Percentiles rank a stretch among this genome's conserved stretches.
Conservation (phyloP, 352 stramenopile species). For the Elongisporangium anandrum region DNA sequence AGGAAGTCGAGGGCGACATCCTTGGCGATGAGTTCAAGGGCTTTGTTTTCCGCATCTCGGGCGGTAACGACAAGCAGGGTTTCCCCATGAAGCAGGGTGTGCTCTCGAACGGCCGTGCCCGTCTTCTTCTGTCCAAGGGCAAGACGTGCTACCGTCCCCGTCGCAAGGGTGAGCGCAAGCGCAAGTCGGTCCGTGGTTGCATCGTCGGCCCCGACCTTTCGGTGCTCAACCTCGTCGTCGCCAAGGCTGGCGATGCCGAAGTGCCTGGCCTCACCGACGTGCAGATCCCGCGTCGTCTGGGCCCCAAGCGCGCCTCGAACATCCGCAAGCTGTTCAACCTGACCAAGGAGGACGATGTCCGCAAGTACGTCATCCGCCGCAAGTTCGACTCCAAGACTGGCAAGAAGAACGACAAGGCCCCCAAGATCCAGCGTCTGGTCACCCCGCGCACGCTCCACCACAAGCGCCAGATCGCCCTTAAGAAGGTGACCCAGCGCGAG, state of each 20-base stretch:
- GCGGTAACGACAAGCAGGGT: slow-evolving; percentile 99
- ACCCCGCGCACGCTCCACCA: slow-evolving; percentile 96
- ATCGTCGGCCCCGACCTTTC: slow-evolving; percentile 99
- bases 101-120: slow-evolving; percentile 97
- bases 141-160: slow-evolving; percentile 96
- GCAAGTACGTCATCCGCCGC: slow-evolving; percentile 98
- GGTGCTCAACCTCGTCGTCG: slow-evolving; percentile 99
- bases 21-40: slow-evolving; percentile 99
- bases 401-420: slow-evolving; percentile 97
- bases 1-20: slow-evolving; percentile 98
- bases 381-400: slow-evolving; percentile 99
- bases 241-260: slow-evolving; percentile 96
- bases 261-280: slow-evolving; percentile 98
- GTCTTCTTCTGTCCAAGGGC: slow-evolving; percentile 97
- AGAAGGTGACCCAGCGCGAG: slow-evolving; percentile 85
- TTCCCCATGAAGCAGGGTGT: slow-evolving; percentile 99
- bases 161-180: slow-evolving; percentile 96
- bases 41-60: slow-evolving; percentile 98
- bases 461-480: slow-evolving; percentile 89
- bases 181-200: slow-evolving; percentile 99
- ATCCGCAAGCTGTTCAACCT: slow-evolving; percentile 99
- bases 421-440: slow-evolving; percentile 99
- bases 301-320: slow-evolving; percentile 99
- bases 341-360: slow-evolving; percentile 99
- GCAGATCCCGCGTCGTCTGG: slow-evolving; percentile 94